phyloP scores from a whole-genome alignment of 352 stramenopile genomes.

The Phytopythium cucurbitacearum region DNA sequence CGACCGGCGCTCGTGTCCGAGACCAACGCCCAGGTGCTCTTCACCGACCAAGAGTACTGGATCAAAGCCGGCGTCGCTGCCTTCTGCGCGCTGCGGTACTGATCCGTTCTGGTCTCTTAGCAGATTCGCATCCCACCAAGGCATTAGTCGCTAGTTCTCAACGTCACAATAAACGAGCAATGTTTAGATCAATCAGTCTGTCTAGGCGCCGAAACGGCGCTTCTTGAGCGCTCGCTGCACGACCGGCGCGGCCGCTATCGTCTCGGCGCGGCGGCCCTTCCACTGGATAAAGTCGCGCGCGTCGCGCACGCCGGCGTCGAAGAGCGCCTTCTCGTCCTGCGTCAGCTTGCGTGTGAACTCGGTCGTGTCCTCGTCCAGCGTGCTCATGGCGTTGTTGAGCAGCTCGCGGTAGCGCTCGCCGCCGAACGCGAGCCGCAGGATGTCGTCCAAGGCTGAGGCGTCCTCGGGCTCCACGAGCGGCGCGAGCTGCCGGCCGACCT shows the following conservation, averaged over 20 bases:
- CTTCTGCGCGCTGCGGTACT: constrained; percentile 93
- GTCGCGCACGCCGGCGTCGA: constrained; percentile 56
- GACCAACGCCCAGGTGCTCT: constrained; percentile 89
- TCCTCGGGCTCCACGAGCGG: constrained; percentile 18
- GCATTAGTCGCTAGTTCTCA: neutral
- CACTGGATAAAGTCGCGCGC: constrained; percentile 73
- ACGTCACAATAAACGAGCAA: neutral
- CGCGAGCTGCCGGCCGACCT: constrained; percentile 24
- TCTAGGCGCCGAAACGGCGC: constrained; percentile 34
- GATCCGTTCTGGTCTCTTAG: constrained; percentile 10
- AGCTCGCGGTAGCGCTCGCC: constrained; percentile 73
- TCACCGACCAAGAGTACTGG: constrained; percentile 93
- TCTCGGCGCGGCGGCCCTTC: constrained; percentile 69
- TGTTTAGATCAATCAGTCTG: too few species aligned
- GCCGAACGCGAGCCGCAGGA: constrained; percentile 69
- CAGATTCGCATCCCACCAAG: neutral
- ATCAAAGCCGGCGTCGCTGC: constrained; percentile 95
- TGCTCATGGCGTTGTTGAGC: constrained; percentile 84
- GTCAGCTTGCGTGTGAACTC: constrained; percentile 77
- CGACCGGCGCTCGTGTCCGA: constrained; percentile 91
- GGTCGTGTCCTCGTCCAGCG: constrained; percentile 78
- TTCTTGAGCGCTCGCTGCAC: constrained; percentile 62
- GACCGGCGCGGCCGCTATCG: constrained; percentile 49
- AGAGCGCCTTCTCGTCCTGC: constrained; percentile 65
- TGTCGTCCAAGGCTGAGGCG: constrained; percentile 64